Base-by-base conservation (phyloP, 306 rosid species). In the Dryas octopetala region DNA sequence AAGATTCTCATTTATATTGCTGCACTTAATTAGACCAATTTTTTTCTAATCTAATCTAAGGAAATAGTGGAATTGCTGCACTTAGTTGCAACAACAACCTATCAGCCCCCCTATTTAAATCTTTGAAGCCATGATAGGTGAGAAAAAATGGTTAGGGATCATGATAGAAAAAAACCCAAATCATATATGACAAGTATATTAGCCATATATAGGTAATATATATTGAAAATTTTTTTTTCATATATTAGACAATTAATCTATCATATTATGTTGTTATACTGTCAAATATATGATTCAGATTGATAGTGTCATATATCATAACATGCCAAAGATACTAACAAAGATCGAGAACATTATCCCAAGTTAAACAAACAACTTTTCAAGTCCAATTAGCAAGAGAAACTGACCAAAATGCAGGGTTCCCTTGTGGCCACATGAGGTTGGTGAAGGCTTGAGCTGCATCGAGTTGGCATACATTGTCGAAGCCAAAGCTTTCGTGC, bases 341-440 rank as follows among this genome's bases (percentile, higher is more conserved):
- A 23, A 23, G 38, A 32, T 32, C 38, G 38, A 32, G 38, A 32
- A 32, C 38, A 32, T 32, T 32, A 32, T 32, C 38, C 26, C 7
- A 63, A 63, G 26, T 43, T 9, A 63, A 6, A 15, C 14, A n/a
- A 41, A 62, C 45, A 62, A 28, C 19, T 62, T 16, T 15, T 12
- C 13, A 43, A 40, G 14, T 43, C 14, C 3, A 41, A 40, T 7
- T 16, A 63, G 4, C 2, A 46, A 51, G n/a, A 17, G 46, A 11
- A 5, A 11, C 13, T 44, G 51, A 89, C 93, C 89, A 52, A 69
- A 89, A 85, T 45, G 62, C 0, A 19, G 78, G 65, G 80, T 85
- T 87, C 53, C 87, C 91, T 52, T 81, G 75, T 26, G 89, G 87
- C 94, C 91, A 89, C 88, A 89, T 83, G 73, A 85, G 83, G 75